These are phyloP conservation scores for Dactylonectria estremocensis DNA, from an alignment of 2,329 filamentous ascomycete genomes.

Conservation along the genomic window DNA sequence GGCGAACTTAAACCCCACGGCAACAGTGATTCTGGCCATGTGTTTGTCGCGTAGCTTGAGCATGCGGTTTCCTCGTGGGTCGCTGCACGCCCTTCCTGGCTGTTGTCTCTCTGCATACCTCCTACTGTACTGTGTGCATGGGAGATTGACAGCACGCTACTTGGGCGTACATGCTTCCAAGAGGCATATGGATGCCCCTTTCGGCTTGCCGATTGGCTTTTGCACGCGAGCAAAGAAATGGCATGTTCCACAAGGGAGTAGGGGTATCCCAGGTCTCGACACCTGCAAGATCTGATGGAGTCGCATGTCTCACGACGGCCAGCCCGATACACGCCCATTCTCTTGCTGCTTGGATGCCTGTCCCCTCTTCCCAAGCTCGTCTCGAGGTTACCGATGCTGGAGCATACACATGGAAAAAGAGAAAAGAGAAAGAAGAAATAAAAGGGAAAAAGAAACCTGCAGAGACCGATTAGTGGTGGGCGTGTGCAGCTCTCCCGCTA, in stretches of 20 bases:
- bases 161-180: not conserved
- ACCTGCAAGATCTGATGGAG: not conserved
- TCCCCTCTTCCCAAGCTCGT: no score
- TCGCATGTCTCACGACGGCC: conserved; percentile 17
- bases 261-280: not conserved
- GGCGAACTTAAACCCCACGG: not conserved
- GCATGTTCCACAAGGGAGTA: not conserved
- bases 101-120: not conserved
- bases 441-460: not conserved
- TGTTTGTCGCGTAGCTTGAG: not conserved
- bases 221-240: not conserved
- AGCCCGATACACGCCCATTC: conserved; percentile 10
- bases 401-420: not conserved
- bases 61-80: not conserved
- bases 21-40: not conserved
- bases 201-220: not conserved
- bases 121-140: no score
- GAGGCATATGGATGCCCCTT: not conserved
- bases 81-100: not conserved
- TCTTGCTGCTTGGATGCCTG: not conserved
- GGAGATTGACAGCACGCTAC: not conserved
- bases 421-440: no score
- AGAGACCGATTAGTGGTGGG: not conserved
- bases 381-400: not conserved
- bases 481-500: not conserved